Evolutionary conservation across 495 filamentous ascomycete species (phyloP), one percentile per base, ranked within the genome.

Genomic region (Entonaema liquescens): DNA sequence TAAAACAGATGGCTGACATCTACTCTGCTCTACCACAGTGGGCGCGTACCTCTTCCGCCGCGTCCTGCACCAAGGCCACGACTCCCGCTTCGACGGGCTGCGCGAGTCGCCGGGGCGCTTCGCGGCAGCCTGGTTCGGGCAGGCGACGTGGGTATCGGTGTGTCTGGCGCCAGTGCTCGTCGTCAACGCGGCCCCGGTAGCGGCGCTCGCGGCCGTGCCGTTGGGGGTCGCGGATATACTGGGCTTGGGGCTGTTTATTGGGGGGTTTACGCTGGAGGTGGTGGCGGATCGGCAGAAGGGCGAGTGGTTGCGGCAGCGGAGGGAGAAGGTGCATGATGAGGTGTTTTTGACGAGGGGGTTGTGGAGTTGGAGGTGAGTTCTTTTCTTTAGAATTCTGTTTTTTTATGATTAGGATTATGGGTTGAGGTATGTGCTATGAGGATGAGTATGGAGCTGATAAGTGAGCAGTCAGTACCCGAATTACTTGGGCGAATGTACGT

Each of bases 401-500:
- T 31, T 31, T 31, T n/a, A 3, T 17, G n/a, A n/a, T 19, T 50
- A 21, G 21, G 3, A 9, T 5, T 15, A 17, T 49, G 21, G n/a
- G 7, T 9, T 42, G 31, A 56, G 47, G n/a, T n/a, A n/a, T n/a
- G n/a, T n/a, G n/a, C n/a, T n/a, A n/a, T n/a, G n/a, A n/a, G n/a
- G n/a, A 17, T 55, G 36, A 33, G 11, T 19, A 44, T 28, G n/a
- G 9, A 31, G 21, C 23, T 35, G 12, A 40, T 29, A 8, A 6
- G 6, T 11, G 53, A 23, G 5, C 72, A 87, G 85, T 33, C 77
- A 87, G 33, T 89, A 89, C 78, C 90, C 89, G 5, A 90, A 91
- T 64, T 91, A 91, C 75, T 88, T 89, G 63, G 90, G 90, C 2
- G 90, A 92, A 74, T 80, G 77, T 13, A 88, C 85, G 31, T 72